Evolutionary conservation across 495 filamentous ascomycete species (phyloP).

Genomic region (Penicillium mononematosum): DNA sequence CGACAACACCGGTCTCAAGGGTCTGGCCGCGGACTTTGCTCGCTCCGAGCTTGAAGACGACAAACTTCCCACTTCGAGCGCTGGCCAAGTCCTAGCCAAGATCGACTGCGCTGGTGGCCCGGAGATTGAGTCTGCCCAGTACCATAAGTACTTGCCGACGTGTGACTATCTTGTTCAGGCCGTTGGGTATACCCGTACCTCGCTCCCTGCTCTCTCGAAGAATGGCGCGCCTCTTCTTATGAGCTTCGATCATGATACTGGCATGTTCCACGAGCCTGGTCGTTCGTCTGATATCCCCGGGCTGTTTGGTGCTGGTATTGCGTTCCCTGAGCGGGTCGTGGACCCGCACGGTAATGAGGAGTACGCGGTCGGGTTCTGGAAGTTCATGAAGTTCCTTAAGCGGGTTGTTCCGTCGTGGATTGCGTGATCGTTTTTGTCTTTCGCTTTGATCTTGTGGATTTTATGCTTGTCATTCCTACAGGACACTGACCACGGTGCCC

Average conservation of each 20-base stretch:
- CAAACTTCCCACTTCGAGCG: slow-evolving; percentile 44
- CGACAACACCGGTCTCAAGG: slow-evolving; percentile 64
- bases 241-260: slow-evolving; percentile 51
- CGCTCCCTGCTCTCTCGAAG: slow-evolving; percentile 43
- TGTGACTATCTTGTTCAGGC: slow-evolving; percentile 56
- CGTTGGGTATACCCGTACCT: slow-evolving; percentile 52
- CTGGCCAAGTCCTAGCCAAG: slow-evolving; percentile 50
- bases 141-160: slow-evolving; percentile 42
- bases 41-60: slow-evolving; percentile 55
- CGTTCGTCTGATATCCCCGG: slow-evolving; percentile 43
- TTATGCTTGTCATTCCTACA: background rate
- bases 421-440: background rate
- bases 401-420: slow-evolving; percentile 49
- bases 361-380: slow-evolving; percentile 59
- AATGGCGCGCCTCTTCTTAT: slow-evolving; percentile 32
- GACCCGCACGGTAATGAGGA: slow-evolving; percentile 62
- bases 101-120: slow-evolving; percentile 46
- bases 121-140: slow-evolving; percentile 38
- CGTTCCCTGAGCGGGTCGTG: slow-evolving; percentile 58
- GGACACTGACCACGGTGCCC: background rate
- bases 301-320: slow-evolving; percentile 59
- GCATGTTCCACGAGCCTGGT: slow-evolving; percentile 44
- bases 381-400: slow-evolving; percentile 63
- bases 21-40: slow-evolving; percentile 58
- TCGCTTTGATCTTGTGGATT: background rate